These are phyloP conservation scores for Candida wancherniae DNA, from an alignment of 805 yeast species.

Conservation along the genomic window DNA sequence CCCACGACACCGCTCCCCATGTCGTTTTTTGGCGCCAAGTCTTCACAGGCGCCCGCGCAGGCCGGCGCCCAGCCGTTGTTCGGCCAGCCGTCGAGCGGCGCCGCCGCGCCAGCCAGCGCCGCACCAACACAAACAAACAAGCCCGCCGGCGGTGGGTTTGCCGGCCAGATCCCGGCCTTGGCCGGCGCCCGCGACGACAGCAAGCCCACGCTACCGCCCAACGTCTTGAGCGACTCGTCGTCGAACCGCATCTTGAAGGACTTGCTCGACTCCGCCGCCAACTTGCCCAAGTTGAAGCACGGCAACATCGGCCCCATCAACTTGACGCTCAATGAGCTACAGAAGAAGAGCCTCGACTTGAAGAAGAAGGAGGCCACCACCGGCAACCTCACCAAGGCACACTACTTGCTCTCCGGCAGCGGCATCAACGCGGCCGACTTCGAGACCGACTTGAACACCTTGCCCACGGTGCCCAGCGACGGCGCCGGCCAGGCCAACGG, in stretches of 20 bases:
- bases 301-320: constrained; percentile 77
- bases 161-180: constrained; percentile 1
- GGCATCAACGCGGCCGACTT: constrained; percentile 86
- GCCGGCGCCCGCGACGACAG: constrained; percentile 1
- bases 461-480: constrained; percentile 12
- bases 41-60: too few relatives aligned
- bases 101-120: too few relatives aligned
- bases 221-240: constrained; percentile 12
- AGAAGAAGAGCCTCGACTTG: constrained; percentile 56
- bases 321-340: constrained; percentile 74
- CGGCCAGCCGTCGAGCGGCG: too few relatives aligned
- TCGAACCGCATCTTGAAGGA: constrained; percentile 48
- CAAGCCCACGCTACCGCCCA: constrained; percentile 8
- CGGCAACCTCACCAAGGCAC: constrained; percentile 60
- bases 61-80: too few relatives aligned
- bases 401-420: constrained; percentile 83
- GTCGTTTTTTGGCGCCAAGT: constrained; percentile 13
- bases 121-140: too few relatives aligned
- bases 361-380: constrained; percentile 35
- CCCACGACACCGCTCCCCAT: constrained; percentile 2
- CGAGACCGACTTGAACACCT: constrained; percentile 49
- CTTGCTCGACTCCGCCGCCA: constrained; percentile 69
- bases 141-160: too few relatives aligned
- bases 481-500: constrained; percentile 2
- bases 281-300: constrained; percentile 55